Evolutionary conservation across 129 eudicot species (phyloP).

Genomic region (Centrapalus pauciflorus): DNA sequence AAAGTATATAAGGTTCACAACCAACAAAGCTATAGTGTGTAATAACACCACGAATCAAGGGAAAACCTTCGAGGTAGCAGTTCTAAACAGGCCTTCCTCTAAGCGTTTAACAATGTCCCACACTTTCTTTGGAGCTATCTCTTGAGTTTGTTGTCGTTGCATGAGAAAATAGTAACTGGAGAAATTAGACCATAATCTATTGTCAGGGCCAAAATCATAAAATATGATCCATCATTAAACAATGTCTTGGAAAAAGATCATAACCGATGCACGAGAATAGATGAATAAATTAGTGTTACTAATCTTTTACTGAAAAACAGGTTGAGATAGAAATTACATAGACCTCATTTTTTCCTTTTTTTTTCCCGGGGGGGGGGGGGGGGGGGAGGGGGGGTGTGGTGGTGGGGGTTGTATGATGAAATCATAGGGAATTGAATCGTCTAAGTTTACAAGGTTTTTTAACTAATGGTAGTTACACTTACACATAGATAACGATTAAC

Average conservation of each 20-base stretch:
- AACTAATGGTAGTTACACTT: too few relatives aligned
- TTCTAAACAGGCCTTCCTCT: constrained; percentile 70
- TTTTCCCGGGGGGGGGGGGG: too few relatives aligned
- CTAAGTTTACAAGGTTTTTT: too few relatives aligned
- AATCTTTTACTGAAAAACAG: neutral
- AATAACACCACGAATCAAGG: neutral
- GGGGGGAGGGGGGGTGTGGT: too few relatives aligned
- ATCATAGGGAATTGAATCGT: too few relatives aligned
- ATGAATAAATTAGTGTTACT: too few relatives aligned
- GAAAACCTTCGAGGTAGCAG: constrained; percentile 59
- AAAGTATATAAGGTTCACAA: neutral
- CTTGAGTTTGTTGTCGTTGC: constrained; percentile 46
- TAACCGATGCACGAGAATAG: too few relatives aligned
- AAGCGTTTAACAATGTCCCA: constrained; percentile 56
- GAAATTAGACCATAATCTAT: neutral
- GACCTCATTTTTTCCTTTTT: too few relatives aligned
- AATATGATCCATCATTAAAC: neutral
- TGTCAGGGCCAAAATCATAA: constrained; percentile 1
- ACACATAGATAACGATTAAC: too few relatives aligned
- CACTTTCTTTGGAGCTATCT: constrained; percentile 37
- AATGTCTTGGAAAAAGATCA: too few relatives aligned
- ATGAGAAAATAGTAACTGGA: constrained; percentile 58
- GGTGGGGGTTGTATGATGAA: too few relatives aligned
- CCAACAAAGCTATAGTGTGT: too few relatives aligned
- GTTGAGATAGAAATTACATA: neutral